phyloP scores from a whole-genome alignment of 225 moss, liverwort and hornwort species.

The Sphagnum contortum region DNA sequence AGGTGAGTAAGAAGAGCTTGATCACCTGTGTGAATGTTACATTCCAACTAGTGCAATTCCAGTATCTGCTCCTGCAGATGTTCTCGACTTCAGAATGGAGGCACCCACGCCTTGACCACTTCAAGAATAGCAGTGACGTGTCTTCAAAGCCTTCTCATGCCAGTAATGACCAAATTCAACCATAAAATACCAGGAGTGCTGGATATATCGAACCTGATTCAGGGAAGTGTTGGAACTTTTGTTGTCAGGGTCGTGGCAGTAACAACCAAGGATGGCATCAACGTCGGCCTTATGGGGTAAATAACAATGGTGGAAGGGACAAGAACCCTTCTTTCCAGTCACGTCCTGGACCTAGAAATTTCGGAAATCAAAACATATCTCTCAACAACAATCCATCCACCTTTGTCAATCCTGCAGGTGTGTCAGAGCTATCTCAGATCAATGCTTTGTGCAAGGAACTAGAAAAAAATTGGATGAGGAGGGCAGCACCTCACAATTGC shows the following conservation, averaged over 20 bases:
- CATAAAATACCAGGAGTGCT: constrained; percentile 45
- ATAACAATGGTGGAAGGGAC: constrained; percentile 30
- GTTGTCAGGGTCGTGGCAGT: constrained; percentile 59
- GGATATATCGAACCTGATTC: constrained; percentile 40
- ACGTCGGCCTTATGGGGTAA: constrained; percentile 52
- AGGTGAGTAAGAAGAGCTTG: constrained; percentile 41
- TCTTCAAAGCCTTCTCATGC: constrained; percentile 25
- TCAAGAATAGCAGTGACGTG: constrained; percentile 33
- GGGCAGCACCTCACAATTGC: no score
- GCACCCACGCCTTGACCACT: constrained; percentile 23
- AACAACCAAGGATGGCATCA: constrained; percentile 69
- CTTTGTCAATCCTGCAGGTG: constrained; percentile 73
- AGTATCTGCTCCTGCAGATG: constrained; percentile 13
- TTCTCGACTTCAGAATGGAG: constrained; percentile 21
- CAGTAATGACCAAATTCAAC: constrained; percentile 55
- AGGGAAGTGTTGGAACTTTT: constrained; percentile 44
- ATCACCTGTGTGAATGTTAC: constrained; percentile 25
- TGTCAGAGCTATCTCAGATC: constrained; percentile 3
- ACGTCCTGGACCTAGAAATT: constrained; percentile 66
- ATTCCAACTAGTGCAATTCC: constrained; percentile 2
- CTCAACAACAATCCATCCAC: constrained; percentile 53
- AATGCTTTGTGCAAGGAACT: no score
- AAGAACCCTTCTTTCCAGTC: constrained; percentile 33
- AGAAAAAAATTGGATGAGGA: no score
- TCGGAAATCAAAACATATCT: constrained; percentile 42